phyloP scores from a whole-genome alignment of 805 yeast species.

The Hyphopichia homilentoma region DNA sequence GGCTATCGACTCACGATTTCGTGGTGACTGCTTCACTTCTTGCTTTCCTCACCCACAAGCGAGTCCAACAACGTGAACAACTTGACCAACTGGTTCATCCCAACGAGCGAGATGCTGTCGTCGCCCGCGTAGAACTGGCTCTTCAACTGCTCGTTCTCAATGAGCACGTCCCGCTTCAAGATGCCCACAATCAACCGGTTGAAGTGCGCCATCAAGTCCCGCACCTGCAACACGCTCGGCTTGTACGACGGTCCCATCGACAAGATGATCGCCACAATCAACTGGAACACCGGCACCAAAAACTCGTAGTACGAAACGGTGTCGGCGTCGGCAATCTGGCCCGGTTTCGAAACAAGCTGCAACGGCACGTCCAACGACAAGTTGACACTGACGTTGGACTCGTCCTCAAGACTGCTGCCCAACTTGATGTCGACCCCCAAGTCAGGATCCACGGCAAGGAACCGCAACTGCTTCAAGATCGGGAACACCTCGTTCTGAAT shows the following conservation, averaged over 20 bases:
- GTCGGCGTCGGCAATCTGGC: constrained; percentile 9
- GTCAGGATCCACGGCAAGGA: constrained; percentile 73
- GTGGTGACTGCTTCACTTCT: no score
- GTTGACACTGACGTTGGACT: constrained; percentile 35
- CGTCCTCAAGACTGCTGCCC: constrained; percentile 13
- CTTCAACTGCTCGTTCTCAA: constrained; percentile 18
- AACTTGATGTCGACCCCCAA: constrained; percentile 57
- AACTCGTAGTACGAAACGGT: constrained; percentile 60
- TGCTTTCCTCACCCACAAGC: constrained; percentile 24
- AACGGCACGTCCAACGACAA: constrained; percentile 53
- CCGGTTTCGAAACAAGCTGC: constrained; percentile 17
- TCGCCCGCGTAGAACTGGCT: constrained; percentile 13
- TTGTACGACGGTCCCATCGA: constrained; percentile 77
- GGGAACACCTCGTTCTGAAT: constrained; percentile 72
- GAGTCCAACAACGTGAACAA: constrained; percentile 53
- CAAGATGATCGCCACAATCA: constrained; percentile 61
- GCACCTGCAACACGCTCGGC: constrained; percentile 52
- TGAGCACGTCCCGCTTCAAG: constrained; percentile 52
- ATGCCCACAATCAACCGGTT: constrained; percentile 57
- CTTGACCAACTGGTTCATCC: constrained; percentile 51
- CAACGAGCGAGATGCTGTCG: constrained; percentile 26
- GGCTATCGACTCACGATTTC: no score
- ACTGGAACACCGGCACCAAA: constrained; percentile 69
- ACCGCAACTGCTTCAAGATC: constrained; percentile 50
- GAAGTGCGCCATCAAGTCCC: constrained; percentile 47